These are phyloP conservation scores for Acrodontium crateriforme DNA, from an alignment of 2,329 filamentous ascomycete species.

Conservation along the genomic window DNA sequence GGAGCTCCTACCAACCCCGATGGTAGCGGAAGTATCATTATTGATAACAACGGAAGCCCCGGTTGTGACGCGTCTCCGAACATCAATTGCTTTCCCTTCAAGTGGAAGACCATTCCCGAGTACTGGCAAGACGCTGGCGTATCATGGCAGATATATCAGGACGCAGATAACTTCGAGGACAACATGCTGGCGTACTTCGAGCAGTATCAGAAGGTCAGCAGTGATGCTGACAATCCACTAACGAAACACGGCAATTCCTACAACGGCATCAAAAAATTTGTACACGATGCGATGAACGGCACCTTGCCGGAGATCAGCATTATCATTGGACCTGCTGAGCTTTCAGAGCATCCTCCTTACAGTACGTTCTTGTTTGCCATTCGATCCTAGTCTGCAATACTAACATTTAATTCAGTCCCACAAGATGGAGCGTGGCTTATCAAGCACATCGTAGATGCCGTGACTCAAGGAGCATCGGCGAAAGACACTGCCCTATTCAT, in stretches of 20 bases:
- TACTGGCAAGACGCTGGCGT: conserved; percentile 35
- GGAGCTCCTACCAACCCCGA: conserved; percentile 30
- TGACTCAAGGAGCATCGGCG: conserved; percentile 33
- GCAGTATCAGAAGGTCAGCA: conserved; percentile 34
- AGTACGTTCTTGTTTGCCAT: too few species aligned
- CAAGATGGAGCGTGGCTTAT: conserved; percentile 42
- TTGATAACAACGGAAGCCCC: conserved; percentile 25
- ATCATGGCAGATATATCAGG: conserved; percentile 25
- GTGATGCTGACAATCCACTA: conserved; percentile 3
- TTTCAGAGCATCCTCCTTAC: conserved; percentile 41
- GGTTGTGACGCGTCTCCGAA: conserved; percentile 31
- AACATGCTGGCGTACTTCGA: conserved; percentile 40
- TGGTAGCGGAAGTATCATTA: conserved; percentile 19
- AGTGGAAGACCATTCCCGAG: conserved; percentile 37
- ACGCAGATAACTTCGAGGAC: conserved; percentile 36
- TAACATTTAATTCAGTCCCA: too few species aligned
- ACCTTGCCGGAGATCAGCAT: conserved; percentile 38
- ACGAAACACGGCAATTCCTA: conserved; percentile 30
- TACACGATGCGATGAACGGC: conserved; percentile 34
- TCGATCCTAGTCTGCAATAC: too few species aligned
- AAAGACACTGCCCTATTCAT: too few species aligned
- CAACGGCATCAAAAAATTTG: conserved; percentile 35
- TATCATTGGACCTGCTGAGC: conserved; percentile 34
- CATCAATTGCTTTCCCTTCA: conserved; percentile 40
- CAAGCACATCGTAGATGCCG: conserved; percentile 36